Base-by-base conservation (phyloP, 2,329 filamentous ascomycete genomes). In the Nectriaceae sp. region DNA sequence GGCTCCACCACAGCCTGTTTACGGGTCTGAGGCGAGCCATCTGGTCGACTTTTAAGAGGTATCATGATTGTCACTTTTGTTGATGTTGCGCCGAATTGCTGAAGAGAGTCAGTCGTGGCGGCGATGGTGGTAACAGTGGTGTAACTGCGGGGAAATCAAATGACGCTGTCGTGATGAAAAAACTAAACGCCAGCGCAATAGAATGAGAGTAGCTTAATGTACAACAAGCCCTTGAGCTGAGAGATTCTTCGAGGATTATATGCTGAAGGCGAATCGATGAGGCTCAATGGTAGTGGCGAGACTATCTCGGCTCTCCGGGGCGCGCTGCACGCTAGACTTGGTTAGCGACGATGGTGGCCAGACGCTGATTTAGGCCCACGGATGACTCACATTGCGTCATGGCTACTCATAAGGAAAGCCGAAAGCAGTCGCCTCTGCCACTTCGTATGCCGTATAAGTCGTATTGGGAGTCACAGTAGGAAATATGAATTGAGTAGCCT, bases 1-100 rank as follows among this genome's bases (percentile, higher is more conserved):
- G 75, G 65, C 56, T 74, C 68, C 4, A 60, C 50, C n/a, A 79
- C 75, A 16, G 76, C 78, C 60, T 82, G 78, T 44, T 67, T 65
- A 40, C 70, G 65, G 50, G 67, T 67, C 26, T 50, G 56, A 4
- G 64, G 54, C 11, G 64, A 61, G 49, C 62, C 62, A 18, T 63
- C 65, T 10, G 64, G 47, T 29, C 60, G 54, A 3, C 55, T 57
- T 8, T 54, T 60, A 40, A 73, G 65, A 42, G 73, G 64, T 37
- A 74, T 72, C 73, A 76, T 76, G 56, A 29, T 44, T 55, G 44
- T 33, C 18, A 29, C 11, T 47, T 42, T 44, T 38, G 44, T 36
- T 47, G 33, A 35, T 37, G 29, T 40, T 46, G 36, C 29, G 21
- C 16, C 33, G 33, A 16, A 36, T 15, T 16, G 8, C 8, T 6